Evolutionary conservation across 768 basidiomycete genomes (phyloP).

Genomic region (Cystobasidium onofrii): DNA sequence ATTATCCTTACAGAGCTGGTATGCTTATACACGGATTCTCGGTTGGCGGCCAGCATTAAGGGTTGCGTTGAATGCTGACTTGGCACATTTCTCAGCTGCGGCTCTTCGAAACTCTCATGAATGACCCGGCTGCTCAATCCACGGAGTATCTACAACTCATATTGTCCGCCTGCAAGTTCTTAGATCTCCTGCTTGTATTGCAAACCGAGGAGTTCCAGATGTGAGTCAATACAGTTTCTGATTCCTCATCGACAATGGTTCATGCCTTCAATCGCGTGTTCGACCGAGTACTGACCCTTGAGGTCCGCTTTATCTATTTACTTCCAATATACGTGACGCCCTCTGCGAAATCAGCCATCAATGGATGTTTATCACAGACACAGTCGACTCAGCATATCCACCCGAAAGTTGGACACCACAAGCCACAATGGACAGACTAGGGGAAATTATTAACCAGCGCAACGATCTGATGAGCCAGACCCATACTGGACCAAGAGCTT

Average conservation of each 20-base stretch:
- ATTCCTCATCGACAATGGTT: too few relatives aligned
- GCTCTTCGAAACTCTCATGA: constrained; percentile 73
- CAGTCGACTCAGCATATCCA: constrained; percentile 84
- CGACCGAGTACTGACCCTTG: too few relatives aligned
- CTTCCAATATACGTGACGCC: background rate
- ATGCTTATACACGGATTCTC: constrained; percentile 42
- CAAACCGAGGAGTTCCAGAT: constrained; percentile 98
- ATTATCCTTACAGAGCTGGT: constrained; percentile 87
- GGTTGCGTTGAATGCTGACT: background rate
- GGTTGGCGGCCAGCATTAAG: constrained; percentile 7
- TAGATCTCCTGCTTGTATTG: constrained; percentile 82
- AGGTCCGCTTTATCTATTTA: background rate
- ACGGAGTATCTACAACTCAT: constrained; percentile 76
- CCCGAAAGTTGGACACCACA: constrained; percentile 75
- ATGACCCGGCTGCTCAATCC: constrained; percentile 63
- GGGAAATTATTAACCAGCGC: constrained; percentile 63
- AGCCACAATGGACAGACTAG: constrained; percentile 81
- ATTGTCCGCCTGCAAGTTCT: constrained; percentile 82
- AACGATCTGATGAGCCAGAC: background rate
- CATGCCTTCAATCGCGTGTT: too few relatives aligned
- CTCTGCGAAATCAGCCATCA: constrained; percentile 56
- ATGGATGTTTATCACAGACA: constrained; percentile 98
- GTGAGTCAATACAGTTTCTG: constrained; percentile 54
- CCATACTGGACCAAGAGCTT: background rate
- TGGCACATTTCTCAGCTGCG: constrained; percentile 57